Percentiles rank a stretch among this genome's conserved stretches.
Evolutionary conservation across 2,329 filamentous ascomycete species (phyloP).

Genomic region (Penicillium sp.): DNA sequence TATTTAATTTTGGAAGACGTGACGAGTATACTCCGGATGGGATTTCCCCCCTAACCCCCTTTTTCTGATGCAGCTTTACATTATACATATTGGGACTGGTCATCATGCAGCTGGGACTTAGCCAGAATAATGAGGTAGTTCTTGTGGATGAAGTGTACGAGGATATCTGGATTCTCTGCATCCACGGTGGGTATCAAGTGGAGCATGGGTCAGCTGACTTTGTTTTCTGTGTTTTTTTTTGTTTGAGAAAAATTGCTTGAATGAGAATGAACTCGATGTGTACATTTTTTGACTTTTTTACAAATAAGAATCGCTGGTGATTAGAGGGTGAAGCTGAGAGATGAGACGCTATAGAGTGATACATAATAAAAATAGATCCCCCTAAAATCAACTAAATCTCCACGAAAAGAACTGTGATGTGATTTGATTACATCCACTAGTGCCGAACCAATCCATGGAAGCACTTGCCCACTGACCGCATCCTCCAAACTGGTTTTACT

Average conservation of each 20-base stretch:
- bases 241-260: not conserved
- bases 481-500: constrained; percentile 18
- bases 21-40: too few relatives aligned
- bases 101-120: not conserved
- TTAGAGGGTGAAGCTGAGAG: too few relatives aligned
- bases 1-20: not conserved
- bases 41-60: not conserved
- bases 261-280: too few relatives aligned
- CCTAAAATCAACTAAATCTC: not conserved
- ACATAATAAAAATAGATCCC: not conserved
- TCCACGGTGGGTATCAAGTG: not conserved
- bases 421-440: constrained; percentile 27
- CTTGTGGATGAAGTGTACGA: not conserved
- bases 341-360: not conserved
- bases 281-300: not conserved
- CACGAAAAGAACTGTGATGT: constrained; percentile 16
- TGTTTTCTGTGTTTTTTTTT: not conserved
- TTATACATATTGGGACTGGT: not conserved
- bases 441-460: constrained; percentile 25
- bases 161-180: not conserved
- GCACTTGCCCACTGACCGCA: constrained; percentile 8
- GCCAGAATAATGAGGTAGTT: not conserved
- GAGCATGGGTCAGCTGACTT: not conserved
- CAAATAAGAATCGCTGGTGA: not conserved
- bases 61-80: not conserved